Evolutionary conservation across 805 yeast species (phyloP).

Genomic region (Yarrowia sp.): DNA sequence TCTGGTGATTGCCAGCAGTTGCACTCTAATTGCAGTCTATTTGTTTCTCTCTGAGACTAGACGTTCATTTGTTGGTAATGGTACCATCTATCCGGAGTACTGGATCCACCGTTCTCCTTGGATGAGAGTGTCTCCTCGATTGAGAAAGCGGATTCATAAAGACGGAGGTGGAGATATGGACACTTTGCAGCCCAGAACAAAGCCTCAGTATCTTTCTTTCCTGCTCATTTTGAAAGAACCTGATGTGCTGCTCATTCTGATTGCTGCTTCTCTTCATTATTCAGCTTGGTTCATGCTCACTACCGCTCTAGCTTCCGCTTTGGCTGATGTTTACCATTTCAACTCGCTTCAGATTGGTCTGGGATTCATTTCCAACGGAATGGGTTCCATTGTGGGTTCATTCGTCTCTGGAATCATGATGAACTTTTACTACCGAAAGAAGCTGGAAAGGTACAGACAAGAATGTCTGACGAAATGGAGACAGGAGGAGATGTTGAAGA

Average conservation of each 20-base stretch:
- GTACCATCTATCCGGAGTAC: conserved; percentile 52
- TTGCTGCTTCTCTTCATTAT: conserved; percentile 61
- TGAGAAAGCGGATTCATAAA: neutral
- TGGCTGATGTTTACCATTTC: conserved; percentile 50
- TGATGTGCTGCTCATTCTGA: conserved; percentile 48
- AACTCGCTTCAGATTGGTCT: conserved; percentile 59
- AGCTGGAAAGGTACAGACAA: conserved; percentile 27
- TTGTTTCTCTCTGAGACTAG: conserved; percentile 69
- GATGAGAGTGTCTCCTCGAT: neutral
- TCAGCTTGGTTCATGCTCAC: conserved; percentile 67
- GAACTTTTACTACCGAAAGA: conserved; percentile 47
- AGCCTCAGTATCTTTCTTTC: neutral
- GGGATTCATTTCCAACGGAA: conserved; percentile 71
- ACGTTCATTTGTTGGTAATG: conserved; percentile 70
- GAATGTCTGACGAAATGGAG: conserved; percentile 26
- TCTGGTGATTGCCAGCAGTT: conserved; percentile 60
- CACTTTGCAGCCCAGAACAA: neutral
- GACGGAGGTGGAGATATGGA: conserved; percentile 4
- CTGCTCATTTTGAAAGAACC: neutral
- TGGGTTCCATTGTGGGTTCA: conserved; percentile 60
- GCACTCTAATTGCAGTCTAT: conserved; percentile 37
- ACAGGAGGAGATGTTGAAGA: conserved; percentile 28
- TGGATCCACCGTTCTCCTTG: conserved; percentile 7
- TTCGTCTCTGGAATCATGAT: conserved; percentile 53
- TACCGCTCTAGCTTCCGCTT: conserved; percentile 57